A percentile compares a stretch with the other conserved stretches of the same genome.
These are phyloP conservation scores for Stachybotrys echinatus DNA, from an alignment of 2,329 filamentous ascomycete species.

Conservation along the genomic window DNA sequence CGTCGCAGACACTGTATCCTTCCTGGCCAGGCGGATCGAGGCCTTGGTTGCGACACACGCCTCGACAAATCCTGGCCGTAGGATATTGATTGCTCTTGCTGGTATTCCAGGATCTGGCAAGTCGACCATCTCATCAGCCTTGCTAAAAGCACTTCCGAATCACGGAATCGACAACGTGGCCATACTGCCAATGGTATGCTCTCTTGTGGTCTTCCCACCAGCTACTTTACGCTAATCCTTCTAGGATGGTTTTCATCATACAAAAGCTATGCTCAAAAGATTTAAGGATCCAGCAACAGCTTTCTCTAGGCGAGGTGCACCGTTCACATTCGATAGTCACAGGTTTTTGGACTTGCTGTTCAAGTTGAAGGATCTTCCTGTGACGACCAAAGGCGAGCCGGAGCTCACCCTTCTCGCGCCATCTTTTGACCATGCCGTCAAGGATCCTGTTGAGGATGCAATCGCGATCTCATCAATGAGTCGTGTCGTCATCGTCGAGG, in stretches of 20 bases:
- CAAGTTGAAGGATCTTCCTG: slow-evolving; percentile 13
- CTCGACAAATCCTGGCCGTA: background rate
- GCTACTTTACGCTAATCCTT: background rate
- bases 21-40: background rate
- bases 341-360: slow-evolving; percentile 15
- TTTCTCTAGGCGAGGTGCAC: slow-evolving; percentile 20
- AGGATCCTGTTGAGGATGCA: slow-evolving; percentile 68
- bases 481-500: slow-evolving; percentile 71
- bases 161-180: slow-evolving; percentile 10
- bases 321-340: slow-evolving; percentile 23
- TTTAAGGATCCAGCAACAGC: slow-evolving; percentile 16
- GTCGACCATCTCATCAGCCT: slow-evolving; percentile 16
- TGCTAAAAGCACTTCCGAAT: slow-evolving; percentile 11
- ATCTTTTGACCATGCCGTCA: slow-evolving; percentile 73
- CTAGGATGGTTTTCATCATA: slow-evolving; percentile 24
- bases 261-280: slow-evolving; percentile 11
- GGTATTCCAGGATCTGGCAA: slow-evolving; percentile 26
- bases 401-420: slow-evolving; percentile 60
- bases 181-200: slow-evolving; percentile 19
- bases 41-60: background rate
- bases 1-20: background rate
- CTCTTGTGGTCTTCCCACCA: background rate
- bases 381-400: slow-evolving; percentile 11
- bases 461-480: slow-evolving; percentile 58
- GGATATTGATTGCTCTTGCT: slow-evolving; percentile 19